These are phyloP conservation scores for Fonsecaea monophora DNA, from an alignment of 2,329 filamentous ascomycete species.

Conservation along the genomic window DNA sequence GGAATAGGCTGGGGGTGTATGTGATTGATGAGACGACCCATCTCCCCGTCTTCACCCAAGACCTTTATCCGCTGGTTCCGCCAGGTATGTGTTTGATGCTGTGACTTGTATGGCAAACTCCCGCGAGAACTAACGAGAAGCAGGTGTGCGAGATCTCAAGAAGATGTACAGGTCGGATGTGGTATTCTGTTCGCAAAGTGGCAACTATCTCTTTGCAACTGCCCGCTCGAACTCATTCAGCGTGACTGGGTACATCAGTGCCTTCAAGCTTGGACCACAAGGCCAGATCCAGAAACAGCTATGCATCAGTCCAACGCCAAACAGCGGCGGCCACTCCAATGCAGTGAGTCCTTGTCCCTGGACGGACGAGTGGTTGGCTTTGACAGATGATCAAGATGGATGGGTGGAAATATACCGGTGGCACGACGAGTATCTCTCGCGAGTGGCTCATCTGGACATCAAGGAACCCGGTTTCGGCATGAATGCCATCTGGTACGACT, in stretches of 20 bases:
- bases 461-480: constrained; percentile 91
- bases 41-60: constrained; percentile 78
- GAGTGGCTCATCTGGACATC: constrained; percentile 78
- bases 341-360: constrained; percentile 84
- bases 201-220: constrained; percentile 81
- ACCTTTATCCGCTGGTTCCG: constrained; percentile 79
- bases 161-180: constrained; percentile 85
- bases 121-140: constrained; percentile 2
- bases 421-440: constrained; percentile 78
- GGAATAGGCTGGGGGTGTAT: constrained; percentile 82
- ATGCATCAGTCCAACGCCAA: constrained; percentile 81
- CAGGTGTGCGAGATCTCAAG: constrained; percentile 45
- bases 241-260: constrained; percentile 81
- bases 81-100: constrained; percentile 63
- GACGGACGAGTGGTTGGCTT: constrained; percentile 86
- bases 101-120: not conserved
- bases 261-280: constrained; percentile 72
- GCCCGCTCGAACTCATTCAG: constrained; percentile 78
- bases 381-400: constrained; percentile 87
- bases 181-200: constrained; percentile 72
- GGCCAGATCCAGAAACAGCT: constrained; percentile 80
- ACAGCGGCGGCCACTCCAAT: constrained; percentile 86
- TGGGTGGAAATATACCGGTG: constrained; percentile 88
- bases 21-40: constrained; percentile 75
- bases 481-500: constrained; percentile 97